A percentile compares a stretch with the other conserved stretches of the same genome.
Conservation (phyloP, 1,284 basidiomycete species). For the Butyriboletus appendiculatus region DNA sequence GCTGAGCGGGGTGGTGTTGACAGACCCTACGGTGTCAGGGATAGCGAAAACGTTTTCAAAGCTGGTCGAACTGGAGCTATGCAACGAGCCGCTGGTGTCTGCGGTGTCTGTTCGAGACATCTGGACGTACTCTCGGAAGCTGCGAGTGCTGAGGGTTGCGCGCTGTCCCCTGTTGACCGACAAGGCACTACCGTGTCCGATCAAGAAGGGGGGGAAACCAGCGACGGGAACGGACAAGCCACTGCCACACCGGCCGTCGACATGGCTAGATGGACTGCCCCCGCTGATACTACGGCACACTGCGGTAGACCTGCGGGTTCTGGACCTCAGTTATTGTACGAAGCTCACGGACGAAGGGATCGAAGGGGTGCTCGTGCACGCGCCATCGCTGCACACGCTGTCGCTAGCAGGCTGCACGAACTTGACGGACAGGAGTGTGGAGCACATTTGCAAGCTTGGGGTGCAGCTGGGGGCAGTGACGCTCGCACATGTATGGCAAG, state of each 20-base stretch:
- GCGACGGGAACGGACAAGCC: constrained; percentile 42
- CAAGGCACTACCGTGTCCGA: constrained; percentile 72
- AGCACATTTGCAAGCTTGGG: constrained; percentile 72
- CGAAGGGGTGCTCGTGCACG: constrained; percentile 77
- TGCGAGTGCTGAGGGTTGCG: constrained; percentile 76
- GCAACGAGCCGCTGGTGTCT: constrained; percentile 71
- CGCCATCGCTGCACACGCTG: constrained; percentile 78
- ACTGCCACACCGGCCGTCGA: constrained; percentile 51
- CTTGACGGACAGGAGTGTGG: constrained; percentile 75
- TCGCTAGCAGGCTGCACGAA: constrained; percentile 81
- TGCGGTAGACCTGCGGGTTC: constrained; percentile 70
- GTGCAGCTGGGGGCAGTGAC: constrained; percentile 81
- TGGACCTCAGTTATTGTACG: constrained; percentile 78
- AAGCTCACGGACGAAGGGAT: constrained; percentile 79
- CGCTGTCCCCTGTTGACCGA: constrained; percentile 74
- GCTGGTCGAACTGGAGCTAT: constrained; percentile 83
- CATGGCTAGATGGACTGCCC: constrained; percentile 59
- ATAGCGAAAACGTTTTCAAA: constrained; percentile 77
- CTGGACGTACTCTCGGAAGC: constrained; percentile 77
- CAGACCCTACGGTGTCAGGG: constrained; percentile 72
- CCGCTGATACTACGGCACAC: constrained; percentile 59
- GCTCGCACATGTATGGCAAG: constrained; percentile 75
- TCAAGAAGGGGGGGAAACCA: constrained; percentile 34
- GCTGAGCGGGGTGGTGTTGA: constrained; percentile 67
- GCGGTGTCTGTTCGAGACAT: constrained; percentile 74